Conservation (phyloP, 371 early-diverging fungal species). For the Quaeritorhiza haematococci region DNA sequence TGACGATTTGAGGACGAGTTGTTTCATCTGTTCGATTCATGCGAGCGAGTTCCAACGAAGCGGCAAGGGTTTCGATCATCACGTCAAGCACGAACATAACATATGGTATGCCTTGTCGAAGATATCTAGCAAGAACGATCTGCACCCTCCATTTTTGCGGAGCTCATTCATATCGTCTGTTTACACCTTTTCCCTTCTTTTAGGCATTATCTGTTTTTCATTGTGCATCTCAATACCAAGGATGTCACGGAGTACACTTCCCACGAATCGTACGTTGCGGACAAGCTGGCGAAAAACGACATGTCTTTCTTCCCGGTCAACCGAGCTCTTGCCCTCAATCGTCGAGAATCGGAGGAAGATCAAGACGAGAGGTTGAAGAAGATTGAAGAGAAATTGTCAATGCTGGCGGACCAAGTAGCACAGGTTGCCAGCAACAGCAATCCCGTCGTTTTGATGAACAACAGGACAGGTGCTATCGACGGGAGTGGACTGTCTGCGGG, state of each 20-base stretch:
- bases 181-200: no score
- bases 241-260: slow-evolving; percentile 54
- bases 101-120: slow-evolving; percentile 42
- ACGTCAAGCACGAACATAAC: slow-evolving; percentile 51
- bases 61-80: slow-evolving; percentile 50
- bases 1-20: slow-evolving; percentile 47
- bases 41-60: slow-evolving; percentile 52
- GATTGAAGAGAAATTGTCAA: slow-evolving; percentile 33
- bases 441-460: no score
- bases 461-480: no score
- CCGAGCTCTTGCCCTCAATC: slow-evolving; percentile 42
- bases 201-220: slow-evolving; percentile 53
- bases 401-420: slow-evolving; percentile 3
- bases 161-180: no score
- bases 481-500: no score
- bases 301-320: slow-evolving; percentile 53
- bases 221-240: slow-evolving; percentile 52
- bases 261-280: slow-evolving; percentile 50
- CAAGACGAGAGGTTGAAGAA: slow-evolving; percentile 32
- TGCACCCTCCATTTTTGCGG: no score
- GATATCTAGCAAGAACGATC: no score
- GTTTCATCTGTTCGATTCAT: slow-evolving; percentile 53
- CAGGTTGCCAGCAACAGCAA: no score
- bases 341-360: slow-evolving; percentile 27
- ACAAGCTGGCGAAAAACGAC: slow-evolving; percentile 40